Conservation (phyloP, 2,329 filamentous ascomycete genomes). For the Botrytis cinerea region DNA sequence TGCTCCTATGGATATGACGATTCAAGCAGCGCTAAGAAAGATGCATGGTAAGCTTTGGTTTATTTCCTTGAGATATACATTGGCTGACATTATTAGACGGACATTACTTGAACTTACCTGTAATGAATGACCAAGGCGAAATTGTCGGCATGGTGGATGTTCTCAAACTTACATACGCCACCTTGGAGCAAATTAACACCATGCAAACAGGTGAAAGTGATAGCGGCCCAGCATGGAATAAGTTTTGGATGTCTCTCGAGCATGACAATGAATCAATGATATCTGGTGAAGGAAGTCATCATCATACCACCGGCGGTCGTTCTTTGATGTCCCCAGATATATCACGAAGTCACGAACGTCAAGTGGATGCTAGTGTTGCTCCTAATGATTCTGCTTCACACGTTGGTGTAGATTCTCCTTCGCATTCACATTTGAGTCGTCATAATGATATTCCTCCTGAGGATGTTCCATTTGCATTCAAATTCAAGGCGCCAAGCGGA, state of each 20-base stretch:
- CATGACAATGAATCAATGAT: conserved; percentile 94
- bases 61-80: conserved; percentile 6
- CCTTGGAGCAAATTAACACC: conserved; percentile 94
- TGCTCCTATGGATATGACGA: conserved; percentile 98
- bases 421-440: conserved; percentile 58
- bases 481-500: conserved; percentile 96
- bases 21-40: conserved; percentile 95
- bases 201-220: conserved; percentile 88
- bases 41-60: conserved; percentile 80
- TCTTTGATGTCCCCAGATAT: conserved; percentile 82
- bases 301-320: conserved; percentile 64
- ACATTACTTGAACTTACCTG: conserved; percentile 95
- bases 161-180: conserved; percentile 96
- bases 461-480: conserved; percentile 90
- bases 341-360: conserved; percentile 63
- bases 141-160: conserved; percentile 99
- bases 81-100: conserved; percentile 63
- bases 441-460: conserved; percentile 61
- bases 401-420: conserved; percentile 76
- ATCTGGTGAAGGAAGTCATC: conserved; percentile 83
- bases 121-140: conserved; percentile 96
- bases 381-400: conserved; percentile 96
- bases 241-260: conserved; percentile 93
- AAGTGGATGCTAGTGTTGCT: conserved; percentile 75
- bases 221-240: conserved; percentile 92